phyloP scores from a whole-genome alignment of 2,329 filamentous ascomycete species.

The Penicillium capsulatum region DNA sequence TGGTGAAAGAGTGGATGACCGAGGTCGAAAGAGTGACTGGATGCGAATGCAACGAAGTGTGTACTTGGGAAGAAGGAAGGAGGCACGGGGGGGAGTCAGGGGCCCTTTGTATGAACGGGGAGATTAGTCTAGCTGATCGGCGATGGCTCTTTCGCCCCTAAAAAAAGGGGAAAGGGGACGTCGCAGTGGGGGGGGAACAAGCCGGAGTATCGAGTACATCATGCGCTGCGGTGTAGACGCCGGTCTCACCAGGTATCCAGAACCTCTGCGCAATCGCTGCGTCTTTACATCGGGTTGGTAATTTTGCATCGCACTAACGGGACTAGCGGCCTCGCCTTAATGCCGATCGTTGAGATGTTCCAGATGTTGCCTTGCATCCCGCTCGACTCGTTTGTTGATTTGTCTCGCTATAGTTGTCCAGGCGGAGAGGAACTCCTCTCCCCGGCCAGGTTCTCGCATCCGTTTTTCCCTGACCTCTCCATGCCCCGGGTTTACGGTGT shows the following conservation, averaged over 20 bases:
- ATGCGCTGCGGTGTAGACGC: too few relatives aligned
- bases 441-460: too few relatives aligned
- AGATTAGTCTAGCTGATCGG: conserved; percentile 37
- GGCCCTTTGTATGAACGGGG: conserved; percentile 39
- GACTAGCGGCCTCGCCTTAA: conserved; percentile 6
- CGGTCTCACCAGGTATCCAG: too few relatives aligned
- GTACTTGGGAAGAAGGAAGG: conserved; percentile 30
- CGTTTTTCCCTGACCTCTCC: too few relatives aligned
- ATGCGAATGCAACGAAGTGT: conserved; percentile 32
- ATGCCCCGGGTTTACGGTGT: too few relatives aligned
- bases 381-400: too few relatives aligned
- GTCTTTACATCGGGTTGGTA: conserved; percentile 5
- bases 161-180: conserved; percentile 9
- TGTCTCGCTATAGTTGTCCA: too few relatives aligned
- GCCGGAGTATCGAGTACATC: too few relatives aligned
- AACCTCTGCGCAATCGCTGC: too few relatives aligned
- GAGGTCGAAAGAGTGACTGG: conserved; percentile 39
- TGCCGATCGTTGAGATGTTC: conserved; percentile 7
- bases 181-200: conserved; percentile 7
- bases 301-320: conserved; percentile 15
- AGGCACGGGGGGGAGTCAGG: conserved; percentile 22
- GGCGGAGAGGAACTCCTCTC: too few relatives aligned
- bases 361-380: too few relatives aligned
- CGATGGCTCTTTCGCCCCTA: conserved; percentile 11
- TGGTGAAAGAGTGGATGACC: conserved; percentile 32